These are phyloP conservation scores for Dioszegia aurantiaca DNA, from an alignment of 768 basidiomycete species.

Conservation along the genomic window DNA sequence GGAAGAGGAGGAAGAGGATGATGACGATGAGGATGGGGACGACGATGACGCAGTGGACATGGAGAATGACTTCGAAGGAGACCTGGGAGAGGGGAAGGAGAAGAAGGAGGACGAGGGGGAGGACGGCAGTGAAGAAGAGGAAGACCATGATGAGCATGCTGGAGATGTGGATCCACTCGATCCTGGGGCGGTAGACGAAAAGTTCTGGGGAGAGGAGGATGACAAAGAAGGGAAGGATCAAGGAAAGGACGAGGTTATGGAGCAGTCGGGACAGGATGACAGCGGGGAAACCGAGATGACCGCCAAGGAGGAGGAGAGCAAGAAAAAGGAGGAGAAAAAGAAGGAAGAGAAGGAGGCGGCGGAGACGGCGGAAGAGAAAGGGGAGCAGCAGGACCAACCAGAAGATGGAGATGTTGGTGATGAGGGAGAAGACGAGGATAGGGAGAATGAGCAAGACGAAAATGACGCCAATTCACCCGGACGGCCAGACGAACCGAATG, in stretches of 20 bases:
- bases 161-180: constrained; percentile 79
- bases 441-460: constrained; percentile 35
- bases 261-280: constrained; percentile 58
- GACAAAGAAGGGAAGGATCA: constrained; percentile 57
- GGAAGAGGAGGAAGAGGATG: constrained; percentile 56
- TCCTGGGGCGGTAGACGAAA: constrained; percentile 84
- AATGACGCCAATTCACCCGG: constrained; percentile 29
- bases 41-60: constrained; percentile 81
- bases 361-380: constrained; percentile 37
- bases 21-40: constrained; percentile 34
- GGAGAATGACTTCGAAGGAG: constrained; percentile 82
- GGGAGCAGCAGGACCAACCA: constrained; percentile 10
- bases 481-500: constrained; percentile 61
- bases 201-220: constrained; percentile 87
- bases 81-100: constrained; percentile 71
- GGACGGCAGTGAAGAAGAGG: constrained; percentile 54
- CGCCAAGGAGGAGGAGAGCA: constrained; percentile 68
- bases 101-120: constrained; percentile 55
- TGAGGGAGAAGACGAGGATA: constrained; percentile 26
- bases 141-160: constrained; percentile 75
- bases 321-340: constrained; percentile 52
- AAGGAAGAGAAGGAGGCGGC: constrained; percentile 44
- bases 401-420: constrained; percentile 27
- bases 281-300: constrained; percentile 67
- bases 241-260: constrained; percentile 60